Evolutionary conservation across 768 basidiomycete genomes (phyloP), one percentile per base, ranked within the genome.

Genomic region (Lactifluus subvellereus): DNA sequence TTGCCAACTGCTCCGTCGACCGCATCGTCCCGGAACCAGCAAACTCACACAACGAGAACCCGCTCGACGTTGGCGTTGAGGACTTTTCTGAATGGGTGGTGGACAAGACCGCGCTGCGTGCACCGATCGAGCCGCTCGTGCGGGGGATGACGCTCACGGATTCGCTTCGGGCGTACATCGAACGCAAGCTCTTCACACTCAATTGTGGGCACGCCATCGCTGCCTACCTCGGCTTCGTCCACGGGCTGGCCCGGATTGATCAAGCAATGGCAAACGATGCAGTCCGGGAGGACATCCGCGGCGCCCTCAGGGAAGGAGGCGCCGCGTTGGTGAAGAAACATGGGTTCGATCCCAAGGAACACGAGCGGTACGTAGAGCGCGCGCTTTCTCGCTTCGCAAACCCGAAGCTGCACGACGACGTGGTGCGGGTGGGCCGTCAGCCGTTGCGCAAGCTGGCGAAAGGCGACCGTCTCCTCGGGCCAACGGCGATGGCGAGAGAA

Each of bases 151-250:
- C 64, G 32, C 72, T 75, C 54, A 72, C 72, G 22, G 61, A 71
- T 45, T 63, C 74, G 65, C 73, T 78, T 35, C 53, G 68, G 16
- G 70, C 72, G 47, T 78, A 75, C 66, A 71, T 77, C 66, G 75
- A 78, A 66, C 74, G 77, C 62, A 78, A 78, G 66, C 75, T 78
- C 51, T 78, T 75, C 71, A 77, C 77, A 37, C 74, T 78, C 53
- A 78, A 78, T 66, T 73, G 73, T 52, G 77, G 76, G 4, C 77
- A 78, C 66, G 76, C 75, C 6, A 74, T 73, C 57, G 66, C 70
- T 32, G 77, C 76, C 6, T 78, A 77, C 67, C 75, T 78, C 47
- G 77, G 77, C 18, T 70, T 71, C 65, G 66, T 76, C 47, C 66
- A 72, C 43, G 69, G 71, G 27, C 64, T 71, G 32, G 38, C 35